These are phyloP conservation scores for Calocybe indica DNA, from an alignment of 768 basidiomycete genomes.

Conservation along the genomic window DNA sequence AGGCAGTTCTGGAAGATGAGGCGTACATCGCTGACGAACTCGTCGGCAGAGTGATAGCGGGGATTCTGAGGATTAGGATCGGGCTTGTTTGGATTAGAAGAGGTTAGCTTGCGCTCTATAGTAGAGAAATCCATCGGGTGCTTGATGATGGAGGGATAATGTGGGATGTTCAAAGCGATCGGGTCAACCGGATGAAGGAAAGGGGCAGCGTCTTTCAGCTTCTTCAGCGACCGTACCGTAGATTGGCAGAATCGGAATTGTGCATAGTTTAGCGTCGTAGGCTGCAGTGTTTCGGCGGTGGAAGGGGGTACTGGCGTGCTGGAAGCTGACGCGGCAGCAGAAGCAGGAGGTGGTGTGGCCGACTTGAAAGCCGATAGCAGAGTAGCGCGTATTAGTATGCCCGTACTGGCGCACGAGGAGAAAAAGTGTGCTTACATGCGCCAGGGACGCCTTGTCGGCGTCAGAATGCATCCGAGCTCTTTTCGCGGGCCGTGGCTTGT, in stretches of 20 bases:
- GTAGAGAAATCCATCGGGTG: constrained; percentile 94
- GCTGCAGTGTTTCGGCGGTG: constrained; percentile 9
- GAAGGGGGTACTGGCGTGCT: constrained; percentile 30
- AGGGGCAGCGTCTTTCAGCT: constrained; percentile 73
- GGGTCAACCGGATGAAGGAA: constrained; percentile 89
- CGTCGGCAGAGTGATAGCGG: constrained; percentile 72
- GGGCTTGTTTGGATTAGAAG: constrained; percentile 75
- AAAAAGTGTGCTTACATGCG: constrained; percentile 51
- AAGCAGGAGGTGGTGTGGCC: constrained; percentile 68
- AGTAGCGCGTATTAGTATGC: constrained; percentile 45
- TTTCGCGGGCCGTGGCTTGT: constrained; percentile 77
- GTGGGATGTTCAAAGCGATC: constrained; percentile 76
- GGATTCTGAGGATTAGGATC: constrained; percentile 65
- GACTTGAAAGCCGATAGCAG: constrained; percentile 16
- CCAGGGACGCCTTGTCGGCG: constrained; percentile 65
- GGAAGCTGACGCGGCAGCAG: constrained; percentile 31
- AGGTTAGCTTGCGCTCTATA: constrained; percentile 79
- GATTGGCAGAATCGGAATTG: constrained; percentile 81
- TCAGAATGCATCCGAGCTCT: constrained; percentile 73
- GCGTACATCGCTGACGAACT: constrained; percentile 82
- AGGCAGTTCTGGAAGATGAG: constrained; percentile 84
- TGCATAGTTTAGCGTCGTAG: constrained; percentile 47
- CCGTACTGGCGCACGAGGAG: constrained; percentile 41
- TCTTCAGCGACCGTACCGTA: constrained; percentile 78
- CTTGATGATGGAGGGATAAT: constrained; percentile 83